Conservation (phyloP, 2,329 filamentous ascomycete species). For the Rhynchosporium graminicola region DNA sequence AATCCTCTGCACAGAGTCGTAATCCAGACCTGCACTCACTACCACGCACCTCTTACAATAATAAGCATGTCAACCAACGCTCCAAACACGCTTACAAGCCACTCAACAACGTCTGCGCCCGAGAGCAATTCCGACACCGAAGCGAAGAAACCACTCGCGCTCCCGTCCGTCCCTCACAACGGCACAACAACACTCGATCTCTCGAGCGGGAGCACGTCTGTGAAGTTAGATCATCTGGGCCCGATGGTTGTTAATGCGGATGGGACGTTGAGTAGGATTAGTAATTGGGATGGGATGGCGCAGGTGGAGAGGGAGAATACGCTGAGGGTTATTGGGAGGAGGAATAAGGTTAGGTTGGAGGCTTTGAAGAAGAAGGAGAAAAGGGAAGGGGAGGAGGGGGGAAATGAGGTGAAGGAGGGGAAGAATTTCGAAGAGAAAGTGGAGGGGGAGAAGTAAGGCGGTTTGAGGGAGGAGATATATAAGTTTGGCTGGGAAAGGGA, state of each 20-base stretch:
- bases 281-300: constrained; percentile 73
- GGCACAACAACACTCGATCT: constrained; percentile 27
- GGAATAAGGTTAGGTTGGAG: constrained; percentile 65
- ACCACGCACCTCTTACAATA: background rate
- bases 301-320: constrained; percentile 68
- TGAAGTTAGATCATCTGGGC: constrained; percentile 68
- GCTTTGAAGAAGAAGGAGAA: constrained; percentile 49
- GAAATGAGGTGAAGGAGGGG: background rate
- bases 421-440: no score
- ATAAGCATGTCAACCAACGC: background rate
- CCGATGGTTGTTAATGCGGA: constrained; percentile 75
- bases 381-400: constrained; percentile 18
- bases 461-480: no score
- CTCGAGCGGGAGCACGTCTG: constrained; percentile 37
- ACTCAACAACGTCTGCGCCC: background rate
- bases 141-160: constrained; percentile 24
- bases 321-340: constrained; percentile 64
- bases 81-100: background rate
- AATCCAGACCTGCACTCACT: background rate
- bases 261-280: constrained; percentile 69
- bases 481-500: no score
- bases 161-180: constrained; percentile 26
- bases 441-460: background rate
- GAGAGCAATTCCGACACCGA: background rate
- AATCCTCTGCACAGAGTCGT: background rate